Percentiles rank a stretch among this genome's conserved stretches.
phyloP scores from a whole-genome alignment of 352 stramenopile species.

The Pythium oligandrum region DNA sequence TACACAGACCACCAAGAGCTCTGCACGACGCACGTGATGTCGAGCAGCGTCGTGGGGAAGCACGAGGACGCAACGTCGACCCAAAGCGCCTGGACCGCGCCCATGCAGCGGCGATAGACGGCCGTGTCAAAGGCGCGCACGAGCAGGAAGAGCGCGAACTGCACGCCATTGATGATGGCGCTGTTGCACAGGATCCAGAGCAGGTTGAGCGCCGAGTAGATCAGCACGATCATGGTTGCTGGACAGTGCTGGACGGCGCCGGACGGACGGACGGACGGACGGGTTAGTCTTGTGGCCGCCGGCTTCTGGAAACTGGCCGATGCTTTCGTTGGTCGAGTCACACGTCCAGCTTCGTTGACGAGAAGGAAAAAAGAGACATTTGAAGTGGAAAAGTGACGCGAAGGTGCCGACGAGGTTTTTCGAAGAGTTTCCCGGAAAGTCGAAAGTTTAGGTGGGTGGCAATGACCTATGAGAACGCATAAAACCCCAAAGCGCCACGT shows the following conservation, averaged over 20 bases:
- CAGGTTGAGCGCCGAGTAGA: conserved; percentile 75
- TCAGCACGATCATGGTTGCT: conserved; percentile 39
- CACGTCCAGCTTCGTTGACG: conserved; percentile 16
- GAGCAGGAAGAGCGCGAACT: conserved; percentile 80
- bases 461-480: no score
- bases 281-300: no score
- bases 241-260: not conserved
- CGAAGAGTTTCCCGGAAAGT: no score
- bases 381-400: conserved; percentile 2
- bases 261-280: no score
- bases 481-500: no score
- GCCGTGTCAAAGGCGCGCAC: conserved; percentile 78
- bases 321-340: conserved; percentile 21
- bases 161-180: conserved; percentile 71
- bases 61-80: conserved; percentile 84
- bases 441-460: no score
- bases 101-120: conserved; percentile 78
- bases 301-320: not conserved
- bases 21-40: conserved; percentile 57
- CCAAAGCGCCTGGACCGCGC: conserved; percentile 68
- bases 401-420: no score
- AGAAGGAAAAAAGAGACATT: not conserved
- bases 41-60: conserved; percentile 81
- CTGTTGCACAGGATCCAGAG: conserved; percentile 85
- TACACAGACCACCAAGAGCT: no score